These are phyloP conservation scores for Emmonsiellopsis sp. DNA, from an alignment of 2,329 filamentous ascomycete genomes.

Conservation along the genomic window DNA sequence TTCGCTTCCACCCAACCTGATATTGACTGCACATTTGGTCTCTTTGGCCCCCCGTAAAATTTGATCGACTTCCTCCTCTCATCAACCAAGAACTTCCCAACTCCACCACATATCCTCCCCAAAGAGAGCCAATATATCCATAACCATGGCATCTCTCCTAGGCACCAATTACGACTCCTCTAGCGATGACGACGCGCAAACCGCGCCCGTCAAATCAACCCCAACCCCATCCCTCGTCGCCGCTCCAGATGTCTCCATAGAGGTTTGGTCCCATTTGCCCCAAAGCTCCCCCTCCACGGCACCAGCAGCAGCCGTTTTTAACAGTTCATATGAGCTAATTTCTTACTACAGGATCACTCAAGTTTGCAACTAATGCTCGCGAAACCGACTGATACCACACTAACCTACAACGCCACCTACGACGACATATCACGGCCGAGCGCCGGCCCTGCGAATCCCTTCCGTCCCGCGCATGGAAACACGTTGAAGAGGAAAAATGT, in stretches of 20 bases:
- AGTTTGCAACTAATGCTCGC: slow-evolving; percentile 44
- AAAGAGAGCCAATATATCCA: not conserved
- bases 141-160: slow-evolving; percentile 35
- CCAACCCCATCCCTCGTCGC: slow-evolving; percentile 31
- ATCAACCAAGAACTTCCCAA: not conserved
- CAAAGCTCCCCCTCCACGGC: not conserved
- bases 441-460: slow-evolving; percentile 66
- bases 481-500: slow-evolving; percentile 69
- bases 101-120: not conserved
- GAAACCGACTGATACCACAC: slow-evolving; percentile 41
- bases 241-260: slow-evolving; percentile 46
- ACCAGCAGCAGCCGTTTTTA: not conserved
- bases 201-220: slow-evolving; percentile 14
- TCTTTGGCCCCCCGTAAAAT: not conserved
- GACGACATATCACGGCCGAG: slow-evolving; percentile 59
- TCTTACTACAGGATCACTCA: slow-evolving; percentile 37
- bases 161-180: slow-evolving; percentile 34
- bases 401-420: slow-evolving; percentile 53
- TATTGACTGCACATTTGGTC: not conserved
- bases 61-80: not conserved
- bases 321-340: slow-evolving; percentile 23
- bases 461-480: slow-evolving; percentile 51
- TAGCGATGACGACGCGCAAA: slow-evolving; percentile 39
- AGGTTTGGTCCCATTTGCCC: slow-evolving; percentile 41
- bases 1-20: not conserved